Percentiles rank a stretch among this genome's conserved stretches.
phyloP scores from a whole-genome alignment of 2,329 filamentous ascomycete species.

The Aureobasidium uvarum region DNA sequence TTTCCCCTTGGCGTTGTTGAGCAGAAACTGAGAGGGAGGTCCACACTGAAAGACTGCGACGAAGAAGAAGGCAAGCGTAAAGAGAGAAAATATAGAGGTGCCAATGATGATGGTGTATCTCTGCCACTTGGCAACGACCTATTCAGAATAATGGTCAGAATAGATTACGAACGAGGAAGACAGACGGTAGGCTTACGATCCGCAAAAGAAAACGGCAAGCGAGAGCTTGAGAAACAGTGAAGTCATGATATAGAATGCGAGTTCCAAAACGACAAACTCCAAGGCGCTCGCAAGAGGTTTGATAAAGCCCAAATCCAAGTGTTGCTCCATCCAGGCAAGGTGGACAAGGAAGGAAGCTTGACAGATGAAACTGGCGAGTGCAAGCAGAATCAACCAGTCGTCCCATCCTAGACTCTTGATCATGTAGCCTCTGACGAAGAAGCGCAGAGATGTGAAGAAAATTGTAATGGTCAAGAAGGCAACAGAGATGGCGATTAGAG shows the following conservation, averaged over 20 bases:
- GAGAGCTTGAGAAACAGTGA: slow-evolving; percentile 48
- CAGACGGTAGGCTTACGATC: slow-evolving; percentile 35
- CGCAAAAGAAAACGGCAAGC: slow-evolving; percentile 47
- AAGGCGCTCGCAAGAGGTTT: background rate
- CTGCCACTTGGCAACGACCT: slow-evolving; percentile 40
- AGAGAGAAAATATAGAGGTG: slow-evolving; percentile 34
- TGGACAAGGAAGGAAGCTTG: slow-evolving; percentile 34
- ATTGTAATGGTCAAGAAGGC: slow-evolving; percentile 40
- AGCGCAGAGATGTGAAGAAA: slow-evolving; percentile 41
- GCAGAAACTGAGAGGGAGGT: slow-evolving; percentile 31
- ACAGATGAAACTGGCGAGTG: slow-evolving; percentile 39
- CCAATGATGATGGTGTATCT: slow-evolving; percentile 33
- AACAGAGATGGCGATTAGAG: background rate
- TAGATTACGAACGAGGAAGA: background rate
- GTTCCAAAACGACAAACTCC: slow-evolving; percentile 35
- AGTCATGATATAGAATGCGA: slow-evolving; percentile 43
- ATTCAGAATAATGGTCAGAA: background rate
- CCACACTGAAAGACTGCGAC: slow-evolving; percentile 37
- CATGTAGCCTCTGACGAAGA: slow-evolving; percentile 43
- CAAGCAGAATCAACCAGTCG: slow-evolving; percentile 43
- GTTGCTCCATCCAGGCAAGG: background rate
- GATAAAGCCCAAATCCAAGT: background rate
- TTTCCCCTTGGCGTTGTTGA: slow-evolving; percentile 28
- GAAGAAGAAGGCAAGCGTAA: slow-evolving; percentile 39
- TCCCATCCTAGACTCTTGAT: slow-evolving; percentile 47